A percentile compares a stretch with the other conserved stretches of the same genome.
Evolutionary conservation across 139 green algal species (phyloP).

Genomic region (Microglena sp.): DNA sequence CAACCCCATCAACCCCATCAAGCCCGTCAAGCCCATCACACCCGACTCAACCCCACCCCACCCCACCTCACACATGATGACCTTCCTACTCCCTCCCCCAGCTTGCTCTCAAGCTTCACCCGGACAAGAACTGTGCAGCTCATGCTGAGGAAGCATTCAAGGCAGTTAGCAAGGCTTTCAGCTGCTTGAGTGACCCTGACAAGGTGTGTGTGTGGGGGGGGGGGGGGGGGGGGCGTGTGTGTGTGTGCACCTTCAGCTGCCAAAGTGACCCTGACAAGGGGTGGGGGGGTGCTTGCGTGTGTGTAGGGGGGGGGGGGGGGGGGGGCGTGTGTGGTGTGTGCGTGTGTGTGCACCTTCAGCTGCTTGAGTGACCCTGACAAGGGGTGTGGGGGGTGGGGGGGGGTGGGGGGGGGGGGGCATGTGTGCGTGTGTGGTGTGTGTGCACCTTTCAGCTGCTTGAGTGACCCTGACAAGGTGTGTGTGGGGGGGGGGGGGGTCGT

Average conservation of each 20-base stretch:
- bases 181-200: conserved; percentile 43
- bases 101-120: conserved; percentile 52
- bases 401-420: neutral
- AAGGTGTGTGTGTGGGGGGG: conserved; percentile 15
- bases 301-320: neutral
- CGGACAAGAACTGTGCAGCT: conserved; percentile 51
- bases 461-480: conserved; percentile 38
- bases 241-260: conserved; percentile 14
- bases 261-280: conserved; percentile 44
- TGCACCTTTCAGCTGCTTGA: conserved; percentile 52
- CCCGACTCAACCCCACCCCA: neutral
- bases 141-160: conserved; percentile 55
- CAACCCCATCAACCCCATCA: no score
- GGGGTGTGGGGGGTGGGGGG: neutral
- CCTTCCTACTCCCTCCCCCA: neutral
- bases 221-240: neutral
- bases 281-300: no score
- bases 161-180: conserved; percentile 43
- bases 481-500: neutral
- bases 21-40: no score
- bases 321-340: neutral
- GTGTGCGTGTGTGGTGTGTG: neutral
- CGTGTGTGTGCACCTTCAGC: conserved; percentile 26
- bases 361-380: conserved; percentile 50
- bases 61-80: neutral